Conservation (phyloP, 2,329 filamentous ascomycete genomes). For the Ophiostoma sp. region DNA sequence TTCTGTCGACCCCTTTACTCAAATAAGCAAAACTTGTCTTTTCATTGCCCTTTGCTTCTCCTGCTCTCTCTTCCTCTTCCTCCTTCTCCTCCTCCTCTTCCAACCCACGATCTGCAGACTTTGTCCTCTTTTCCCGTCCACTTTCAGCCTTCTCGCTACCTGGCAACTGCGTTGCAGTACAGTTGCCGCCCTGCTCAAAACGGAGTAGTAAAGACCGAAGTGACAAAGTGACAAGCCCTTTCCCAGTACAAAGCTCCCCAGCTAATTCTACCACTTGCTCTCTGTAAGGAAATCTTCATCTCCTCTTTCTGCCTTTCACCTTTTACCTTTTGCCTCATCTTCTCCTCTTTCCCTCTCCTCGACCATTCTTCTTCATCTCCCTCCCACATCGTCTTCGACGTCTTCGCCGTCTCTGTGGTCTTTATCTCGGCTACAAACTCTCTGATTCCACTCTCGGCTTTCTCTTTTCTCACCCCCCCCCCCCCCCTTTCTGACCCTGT, state of each 20-base stretch:
- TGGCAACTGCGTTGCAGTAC: conserved; percentile 18
- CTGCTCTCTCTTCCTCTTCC: background rate
- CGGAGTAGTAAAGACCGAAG: conserved; percentile 12
- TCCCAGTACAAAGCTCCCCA: conserved; percentile 3
- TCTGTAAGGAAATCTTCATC: conserved; percentile 14
- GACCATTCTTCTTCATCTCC: too few species aligned
- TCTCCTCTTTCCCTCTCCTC: background rate
- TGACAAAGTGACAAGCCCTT: background rate
- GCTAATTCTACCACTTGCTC: background rate
- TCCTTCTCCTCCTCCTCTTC: too few species aligned
- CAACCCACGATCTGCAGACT: background rate
- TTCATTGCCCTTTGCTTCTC: background rate
- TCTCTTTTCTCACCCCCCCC: background rate
- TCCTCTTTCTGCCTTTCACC: background rate
- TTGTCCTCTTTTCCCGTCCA: conserved; percentile 15
- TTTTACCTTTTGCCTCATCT: background rate
- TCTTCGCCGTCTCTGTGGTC: background rate
- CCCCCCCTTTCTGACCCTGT: background rate
- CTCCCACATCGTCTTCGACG: background rate
- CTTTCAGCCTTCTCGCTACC: conserved; percentile 19
- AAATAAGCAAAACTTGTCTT: background rate
- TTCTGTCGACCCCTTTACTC: background rate
- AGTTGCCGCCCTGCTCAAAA: conserved; percentile 1
- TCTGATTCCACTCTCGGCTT: background rate
- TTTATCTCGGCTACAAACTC: background rate